Percentiles rank a stretch among this genome's conserved stretches.
Conservation (phyloP, 805 yeast genomes). For the Saccharomycopsis sp. region DNA sequence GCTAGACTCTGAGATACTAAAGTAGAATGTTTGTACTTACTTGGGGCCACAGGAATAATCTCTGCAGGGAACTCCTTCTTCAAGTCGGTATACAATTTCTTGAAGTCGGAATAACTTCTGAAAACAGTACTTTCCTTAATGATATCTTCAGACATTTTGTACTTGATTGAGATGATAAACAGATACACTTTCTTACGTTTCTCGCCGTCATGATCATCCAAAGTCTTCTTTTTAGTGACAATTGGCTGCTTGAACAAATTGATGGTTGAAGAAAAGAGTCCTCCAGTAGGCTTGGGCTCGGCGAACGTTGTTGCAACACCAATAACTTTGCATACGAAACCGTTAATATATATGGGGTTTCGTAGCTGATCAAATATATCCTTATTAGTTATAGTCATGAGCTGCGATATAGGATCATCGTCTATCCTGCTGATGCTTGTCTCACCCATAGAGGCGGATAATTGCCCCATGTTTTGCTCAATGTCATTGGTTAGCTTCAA, state of each 20-base stretch:
- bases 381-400: conserved; percentile 26
- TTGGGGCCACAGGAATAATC: conserved; percentile 53
- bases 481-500: conserved; percentile 33
- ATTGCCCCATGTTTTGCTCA: conserved; percentile 33
- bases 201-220: not conserved
- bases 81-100: conserved; percentile 45
- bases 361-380: conserved; percentile 18
- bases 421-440: conserved; percentile 53
- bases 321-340: not conserved
- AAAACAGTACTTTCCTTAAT: conserved; percentile 29
- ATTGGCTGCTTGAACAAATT: conserved; percentile 3
- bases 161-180: conserved; percentile 36
- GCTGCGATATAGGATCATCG: conserved; percentile 26
- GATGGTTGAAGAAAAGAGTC: not conserved
- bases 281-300: not conserved
- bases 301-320: not conserved
- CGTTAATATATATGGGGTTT: not conserved
- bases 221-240: not conserved
- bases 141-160: conserved; percentile 21
- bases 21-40: conserved; percentile 22
- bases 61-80: conserved; percentile 62
- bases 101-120: conserved; percentile 65
- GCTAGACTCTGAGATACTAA: conserved; percentile 1
- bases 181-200: conserved; percentile 26
- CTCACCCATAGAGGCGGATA: conserved; percentile 22